A percentile compares a stretch with the other conserved stretches of the same genome.
phyloP scores from a whole-genome alignment of 139 green algal genomes.

The Cymbomonas tetramitiformis region DNA sequence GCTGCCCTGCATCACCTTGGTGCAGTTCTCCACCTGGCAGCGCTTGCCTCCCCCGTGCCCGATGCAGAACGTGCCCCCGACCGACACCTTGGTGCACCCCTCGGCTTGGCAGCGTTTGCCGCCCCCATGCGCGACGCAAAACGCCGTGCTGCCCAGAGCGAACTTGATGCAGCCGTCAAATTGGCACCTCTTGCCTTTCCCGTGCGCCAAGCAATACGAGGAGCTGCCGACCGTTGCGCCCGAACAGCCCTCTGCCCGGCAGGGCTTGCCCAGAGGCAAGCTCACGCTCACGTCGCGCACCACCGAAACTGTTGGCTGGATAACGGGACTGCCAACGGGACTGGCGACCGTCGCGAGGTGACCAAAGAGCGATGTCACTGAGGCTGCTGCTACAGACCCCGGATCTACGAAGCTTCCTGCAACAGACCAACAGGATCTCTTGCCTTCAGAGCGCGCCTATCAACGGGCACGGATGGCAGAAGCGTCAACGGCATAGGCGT shows the following conservation, averaged over 20 bases:
- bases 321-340: too few relatives aligned
- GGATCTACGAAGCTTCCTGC: too few relatives aligned
- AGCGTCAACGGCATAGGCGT: too few relatives aligned
- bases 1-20: neutral
- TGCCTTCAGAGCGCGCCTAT: too few relatives aligned
- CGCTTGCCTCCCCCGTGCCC: neutral
- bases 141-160: neutral
- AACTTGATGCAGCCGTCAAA: neutral
- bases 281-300: too few relatives aligned
- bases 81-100: neutral
- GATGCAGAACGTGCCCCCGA: neutral
- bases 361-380: too few relatives aligned
- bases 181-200: neutral
- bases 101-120: neutral
- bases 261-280: neutral
- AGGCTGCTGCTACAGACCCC: too few relatives aligned
- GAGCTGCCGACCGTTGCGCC: neutral
- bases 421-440: too few relatives aligned
- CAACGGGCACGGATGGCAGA: too few relatives aligned
- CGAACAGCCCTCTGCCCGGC: neutral
- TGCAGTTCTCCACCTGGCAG: neutral
- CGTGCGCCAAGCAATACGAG: neutral
- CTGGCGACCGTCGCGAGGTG: too few relatives aligned
- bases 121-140: neutral
- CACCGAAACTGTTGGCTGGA: too few relatives aligned